Evolutionary conservation across 116 monocot species (phyloP).

Genomic region (Cymodocea nodosa): DNA sequence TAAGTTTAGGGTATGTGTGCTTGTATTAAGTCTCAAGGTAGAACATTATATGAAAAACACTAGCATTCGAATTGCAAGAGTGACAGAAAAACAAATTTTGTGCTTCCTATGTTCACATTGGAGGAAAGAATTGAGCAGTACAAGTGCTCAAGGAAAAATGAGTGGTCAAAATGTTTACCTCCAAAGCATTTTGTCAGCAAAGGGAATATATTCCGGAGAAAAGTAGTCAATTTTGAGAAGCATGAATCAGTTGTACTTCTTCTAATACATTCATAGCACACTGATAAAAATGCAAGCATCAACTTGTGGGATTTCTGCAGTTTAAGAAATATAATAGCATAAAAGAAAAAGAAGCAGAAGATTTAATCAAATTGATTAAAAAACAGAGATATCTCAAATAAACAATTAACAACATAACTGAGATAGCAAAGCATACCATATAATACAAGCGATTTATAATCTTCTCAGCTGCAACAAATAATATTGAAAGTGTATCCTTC

Average conservation of each 20-base stretch:
- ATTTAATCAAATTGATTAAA: too few relatives aligned
- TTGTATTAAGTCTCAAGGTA: too few relatives aligned
- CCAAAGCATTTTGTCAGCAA: constrained; percentile 25
- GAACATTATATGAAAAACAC: too few relatives aligned
- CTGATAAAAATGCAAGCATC: constrained; percentile 40
- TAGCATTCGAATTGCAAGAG: too few relatives aligned
- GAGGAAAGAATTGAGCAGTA: background rate
- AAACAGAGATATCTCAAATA: background rate
- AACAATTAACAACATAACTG: background rate
- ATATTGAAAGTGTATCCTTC: constrained; percentile 27
- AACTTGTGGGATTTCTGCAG: constrained; percentile 37
- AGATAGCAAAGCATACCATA: constrained; percentile 24
- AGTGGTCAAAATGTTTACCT: background rate
- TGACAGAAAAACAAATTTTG: too few relatives aligned
- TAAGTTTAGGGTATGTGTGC: too few relatives aligned
- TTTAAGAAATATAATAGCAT: constrained; percentile 5
- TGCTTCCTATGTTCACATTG: too few relatives aligned
- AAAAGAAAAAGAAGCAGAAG: background rate
- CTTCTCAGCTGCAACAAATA: constrained; percentile 30
- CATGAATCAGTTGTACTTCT: constrained; percentile 33
- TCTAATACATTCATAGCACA: constrained; percentile 36
- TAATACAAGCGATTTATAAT: constrained; percentile 26
- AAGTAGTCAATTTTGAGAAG: constrained; percentile 41
- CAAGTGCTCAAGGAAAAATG: background rate
- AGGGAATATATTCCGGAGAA: constrained; percentile 33